phyloP scores from a whole-genome alignment of 192 early-diverging fungal genomes.

The Entomortierella lignicola region DNA sequence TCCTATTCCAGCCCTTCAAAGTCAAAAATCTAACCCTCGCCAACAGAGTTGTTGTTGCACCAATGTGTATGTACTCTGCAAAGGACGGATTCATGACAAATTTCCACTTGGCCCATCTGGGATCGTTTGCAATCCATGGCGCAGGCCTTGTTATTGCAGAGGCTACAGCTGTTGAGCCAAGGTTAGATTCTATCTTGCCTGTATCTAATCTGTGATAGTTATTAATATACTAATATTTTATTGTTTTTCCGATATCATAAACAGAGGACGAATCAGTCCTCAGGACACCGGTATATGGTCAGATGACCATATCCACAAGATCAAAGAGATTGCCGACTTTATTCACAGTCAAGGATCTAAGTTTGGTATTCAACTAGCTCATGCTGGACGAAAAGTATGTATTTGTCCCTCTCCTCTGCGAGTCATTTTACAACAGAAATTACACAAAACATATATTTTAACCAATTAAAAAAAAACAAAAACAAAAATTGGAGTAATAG shows the following conservation, averaged over 20 bases:
- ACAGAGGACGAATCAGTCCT: constrained; percentile 84
- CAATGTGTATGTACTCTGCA: constrained; percentile 87
- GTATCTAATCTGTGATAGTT: too few relatives aligned
- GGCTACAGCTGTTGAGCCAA: constrained; percentile 71
- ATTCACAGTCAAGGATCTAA: constrained; percentile 70
- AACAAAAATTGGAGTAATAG: not conserved
- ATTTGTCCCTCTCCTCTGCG: not conserved
- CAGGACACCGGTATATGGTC: constrained; percentile 84
- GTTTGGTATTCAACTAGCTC: constrained; percentile 82
- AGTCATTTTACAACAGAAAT: too few relatives aligned
- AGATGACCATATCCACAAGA: constrained; percentile 78
- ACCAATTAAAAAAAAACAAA: too few relatives aligned
- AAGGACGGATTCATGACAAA: constrained; percentile 73
- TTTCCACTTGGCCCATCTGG: constrained; percentile 73
- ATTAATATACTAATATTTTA: too few relatives aligned
- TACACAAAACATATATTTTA: too few relatives aligned
- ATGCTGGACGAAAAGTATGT: constrained; percentile 72
- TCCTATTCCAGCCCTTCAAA: constrained; percentile 74
- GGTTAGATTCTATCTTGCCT: too few relatives aligned
- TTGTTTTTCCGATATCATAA: not conserved
- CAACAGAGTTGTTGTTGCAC: constrained; percentile 82
- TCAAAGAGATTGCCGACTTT: constrained; percentile 69
- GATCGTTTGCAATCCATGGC: constrained; percentile 81
- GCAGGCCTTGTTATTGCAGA: constrained; percentile 86
- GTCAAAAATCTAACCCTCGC: constrained; percentile 73